These are phyloP conservation scores for Carex kokanica DNA, from an alignment of 176 grass and related monocot genomes.

Conservation along the genomic window DNA sequence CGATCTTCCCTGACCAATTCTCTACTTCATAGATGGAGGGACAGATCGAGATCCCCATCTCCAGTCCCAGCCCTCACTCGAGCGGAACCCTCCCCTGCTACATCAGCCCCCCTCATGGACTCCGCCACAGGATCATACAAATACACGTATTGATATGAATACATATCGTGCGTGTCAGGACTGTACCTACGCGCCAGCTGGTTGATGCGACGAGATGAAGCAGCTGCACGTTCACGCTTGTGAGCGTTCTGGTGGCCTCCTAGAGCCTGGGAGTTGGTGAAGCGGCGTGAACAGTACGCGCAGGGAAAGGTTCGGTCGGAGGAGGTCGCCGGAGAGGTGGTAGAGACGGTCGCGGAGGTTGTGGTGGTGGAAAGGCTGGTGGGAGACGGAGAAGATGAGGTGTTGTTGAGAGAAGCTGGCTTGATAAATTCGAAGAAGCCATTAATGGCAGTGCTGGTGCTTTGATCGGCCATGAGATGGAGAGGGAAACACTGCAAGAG, in stretches of 20 bases:
- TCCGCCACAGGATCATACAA: neutral
- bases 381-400: neutral
- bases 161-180: neutral
- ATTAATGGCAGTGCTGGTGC: neutral
- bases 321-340: neutral
- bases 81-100: neutral
- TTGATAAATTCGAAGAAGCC: conserved; percentile 37
- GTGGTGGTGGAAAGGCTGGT: neutral
- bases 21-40: conserved; percentile 29
- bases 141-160: conserved; percentile 7
- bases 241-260: conserved; percentile 56
- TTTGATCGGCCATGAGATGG: conserved; percentile 27
- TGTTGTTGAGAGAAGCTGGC: neutral
- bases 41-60: conserved; percentile 28
- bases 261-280: conserved; percentile 43
- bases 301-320: conserved; percentile 32
- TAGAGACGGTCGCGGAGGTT: neutral
- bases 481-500: neutral
- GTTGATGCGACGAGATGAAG: neutral
- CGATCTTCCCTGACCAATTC: neutral
- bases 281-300: conserved; percentile 37
- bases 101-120: neutral
- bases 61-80: neutral
- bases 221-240: conserved; percentile 36
- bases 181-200: neutral